Percentiles rank a stretch among this genome's conserved stretches.
phyloP scores from a whole-genome alignment of 345 rosid genomes.

The Salix purpurea region DNA sequence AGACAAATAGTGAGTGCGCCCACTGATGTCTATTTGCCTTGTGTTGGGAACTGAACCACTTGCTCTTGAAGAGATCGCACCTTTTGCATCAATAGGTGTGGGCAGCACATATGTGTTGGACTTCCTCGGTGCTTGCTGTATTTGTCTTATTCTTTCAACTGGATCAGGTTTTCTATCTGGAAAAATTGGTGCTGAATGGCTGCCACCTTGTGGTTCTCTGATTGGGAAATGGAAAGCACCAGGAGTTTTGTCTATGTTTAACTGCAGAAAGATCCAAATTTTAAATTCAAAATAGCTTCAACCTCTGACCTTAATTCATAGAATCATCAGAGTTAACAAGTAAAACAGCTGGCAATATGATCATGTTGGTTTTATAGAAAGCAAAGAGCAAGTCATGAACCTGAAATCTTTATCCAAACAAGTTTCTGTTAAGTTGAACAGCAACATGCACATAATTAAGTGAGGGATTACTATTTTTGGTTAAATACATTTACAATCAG shows the following conservation, averaged over 20 bases:
- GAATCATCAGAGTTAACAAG: not conserved
- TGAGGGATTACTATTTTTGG: not conserved
- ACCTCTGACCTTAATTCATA: not conserved
- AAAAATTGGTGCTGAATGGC: slow-evolving; percentile 87
- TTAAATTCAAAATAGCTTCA: slow-evolving; percentile 1
- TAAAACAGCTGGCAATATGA: not conserved
- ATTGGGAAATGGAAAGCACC: slow-evolving; percentile 38
- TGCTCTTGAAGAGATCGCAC: slow-evolving; percentile 40
- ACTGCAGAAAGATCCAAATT: slow-evolving; percentile 31
- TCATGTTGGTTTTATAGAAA: not conserved
- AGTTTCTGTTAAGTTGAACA: not conserved
- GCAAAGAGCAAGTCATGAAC: not conserved
- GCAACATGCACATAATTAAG: not conserved
- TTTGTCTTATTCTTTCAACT: slow-evolving; percentile 53
- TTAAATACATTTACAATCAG: not conserved
- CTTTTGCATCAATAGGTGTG: slow-evolving; percentile 59
- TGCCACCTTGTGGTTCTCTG: slow-evolving; percentile 48
- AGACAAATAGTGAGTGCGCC: slow-evolving; percentile 45
- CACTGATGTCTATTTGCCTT: slow-evolving; percentile 38
- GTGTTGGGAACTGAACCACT: slow-evolving; percentile 32
- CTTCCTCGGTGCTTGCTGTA: slow-evolving; percentile 43
- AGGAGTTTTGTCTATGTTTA: slow-evolving; percentile 41
- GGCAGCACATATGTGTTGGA: slow-evolving; percentile 72
- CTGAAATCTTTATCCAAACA: not conserved
- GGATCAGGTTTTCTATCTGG: slow-evolving; percentile 64